These are phyloP conservation scores for Setaria italica DNA, from an alignment of 202 grass and related monocot genomes.

Conservation along the genomic window DNA sequence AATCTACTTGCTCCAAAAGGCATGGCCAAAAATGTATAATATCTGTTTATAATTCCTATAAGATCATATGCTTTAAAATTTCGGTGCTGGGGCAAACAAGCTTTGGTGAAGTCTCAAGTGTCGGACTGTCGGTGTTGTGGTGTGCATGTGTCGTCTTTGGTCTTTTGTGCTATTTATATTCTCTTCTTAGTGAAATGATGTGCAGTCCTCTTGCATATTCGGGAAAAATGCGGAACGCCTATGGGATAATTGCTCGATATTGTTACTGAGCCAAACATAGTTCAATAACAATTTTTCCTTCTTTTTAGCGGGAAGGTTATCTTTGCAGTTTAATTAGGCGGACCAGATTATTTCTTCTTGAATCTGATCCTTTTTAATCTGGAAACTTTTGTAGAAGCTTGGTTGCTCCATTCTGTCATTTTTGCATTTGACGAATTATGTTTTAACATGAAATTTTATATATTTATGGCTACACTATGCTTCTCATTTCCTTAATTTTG, in stretches of 20 bases:
- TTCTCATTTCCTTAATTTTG: conserved; percentile 39
- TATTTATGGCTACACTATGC: conserved; percentile 31
- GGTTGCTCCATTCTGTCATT: conserved; percentile 6
- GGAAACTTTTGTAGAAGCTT: conserved; percentile 24
- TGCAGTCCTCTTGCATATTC: not conserved
- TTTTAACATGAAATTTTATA: conserved; percentile 36
- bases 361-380: too few species aligned
- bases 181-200: not conserved
- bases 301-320: not conserved
- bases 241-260: conserved; percentile 7
- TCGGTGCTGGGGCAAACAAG: not conserved
- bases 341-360: too few species aligned
- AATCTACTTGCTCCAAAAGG: conserved; percentile 21
- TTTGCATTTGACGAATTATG: conserved; percentile 16
- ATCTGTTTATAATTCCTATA: conserved; percentile 22
- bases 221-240: not conserved
- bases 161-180: not conserved
- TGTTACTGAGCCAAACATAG: conserved; percentile 11
- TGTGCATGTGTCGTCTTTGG: not conserved
- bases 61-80: conserved; percentile 4
- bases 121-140: not conserved
- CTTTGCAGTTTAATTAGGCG: too few species aligned
- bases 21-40: conserved; percentile 5
- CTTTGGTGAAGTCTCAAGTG: conserved; percentile 8
- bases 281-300: conserved; percentile 20